phyloP scores from a whole-genome alignment of 345 rosid species.

The Viola odorata region DNA sequence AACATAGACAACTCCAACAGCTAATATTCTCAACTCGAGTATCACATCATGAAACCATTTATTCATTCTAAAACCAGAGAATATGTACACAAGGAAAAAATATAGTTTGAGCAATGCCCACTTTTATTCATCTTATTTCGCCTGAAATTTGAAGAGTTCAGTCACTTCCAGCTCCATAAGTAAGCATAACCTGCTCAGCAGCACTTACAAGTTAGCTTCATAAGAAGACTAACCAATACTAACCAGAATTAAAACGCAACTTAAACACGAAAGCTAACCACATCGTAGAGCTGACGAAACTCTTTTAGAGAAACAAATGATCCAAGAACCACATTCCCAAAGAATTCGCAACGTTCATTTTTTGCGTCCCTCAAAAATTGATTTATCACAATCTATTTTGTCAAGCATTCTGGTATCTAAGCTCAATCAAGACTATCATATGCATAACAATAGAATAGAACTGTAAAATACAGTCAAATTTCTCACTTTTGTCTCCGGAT shows the following conservation, averaged over 20 bases:
- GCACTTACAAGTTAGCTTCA: slow-evolving; percentile 5
- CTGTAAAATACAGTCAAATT: background rate
- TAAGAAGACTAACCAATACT: background rate
- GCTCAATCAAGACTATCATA: slow-evolving; percentile 42
- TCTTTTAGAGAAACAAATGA: slow-evolving; percentile 64
- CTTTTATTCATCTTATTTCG: slow-evolving; percentile 44
- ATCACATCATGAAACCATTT: slow-evolving; percentile 1
- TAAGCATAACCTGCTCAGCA: slow-evolving; percentile 75
- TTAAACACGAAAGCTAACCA: slow-evolving; percentile 25
- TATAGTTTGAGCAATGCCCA: background rate
- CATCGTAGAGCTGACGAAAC: slow-evolving; percentile 72
- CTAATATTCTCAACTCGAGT: too few relatives aligned
- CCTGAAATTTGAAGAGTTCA: slow-evolving; percentile 73
- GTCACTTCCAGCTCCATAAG: slow-evolving; percentile 95
- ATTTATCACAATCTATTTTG: slow-evolving; percentile 74
- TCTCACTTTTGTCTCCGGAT: slow-evolving; percentile 86
- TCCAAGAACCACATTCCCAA: slow-evolving; percentile 71
- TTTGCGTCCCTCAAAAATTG: slow-evolving; percentile 80
- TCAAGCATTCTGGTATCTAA: slow-evolving; percentile 46
- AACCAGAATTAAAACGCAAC: background rate
- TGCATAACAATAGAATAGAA: too few relatives aligned
- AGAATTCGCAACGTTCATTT: slow-evolving; percentile 59
- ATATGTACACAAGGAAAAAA: background rate
- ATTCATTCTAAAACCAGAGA: background rate
- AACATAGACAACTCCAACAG: too few relatives aligned